Evolutionary conservation across 2,329 filamentous ascomycete species (phyloP).

Genomic region (Parastagonospora avenae): DNA sequence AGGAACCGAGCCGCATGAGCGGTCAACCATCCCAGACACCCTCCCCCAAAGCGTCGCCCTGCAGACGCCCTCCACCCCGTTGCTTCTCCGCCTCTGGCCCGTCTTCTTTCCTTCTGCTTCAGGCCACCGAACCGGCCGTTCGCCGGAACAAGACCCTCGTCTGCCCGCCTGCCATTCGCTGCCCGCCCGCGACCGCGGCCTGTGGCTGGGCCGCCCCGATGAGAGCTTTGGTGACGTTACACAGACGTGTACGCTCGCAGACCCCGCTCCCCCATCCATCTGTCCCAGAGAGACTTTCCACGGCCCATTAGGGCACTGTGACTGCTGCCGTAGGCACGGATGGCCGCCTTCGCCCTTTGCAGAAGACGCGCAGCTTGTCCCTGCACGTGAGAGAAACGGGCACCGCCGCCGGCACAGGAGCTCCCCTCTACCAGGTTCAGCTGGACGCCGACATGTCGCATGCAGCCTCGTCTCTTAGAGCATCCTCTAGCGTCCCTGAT

Average conservation of each 20-base stretch:
- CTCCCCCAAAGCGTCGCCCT: constrained; percentile 34
- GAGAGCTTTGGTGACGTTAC: background rate
- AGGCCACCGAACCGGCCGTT: constrained; percentile 18
- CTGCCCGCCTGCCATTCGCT: constrained; percentile 5
- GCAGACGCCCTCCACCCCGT: constrained; percentile 39
- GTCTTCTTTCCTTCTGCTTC: constrained; percentile 27
- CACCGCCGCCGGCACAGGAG: constrained; percentile 22
- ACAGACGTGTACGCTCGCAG: constrained; percentile 9
- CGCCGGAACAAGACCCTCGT: constrained; percentile 11
- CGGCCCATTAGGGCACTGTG: constrained; percentile 4
- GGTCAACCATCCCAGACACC: constrained; percentile 29
- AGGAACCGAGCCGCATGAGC: constrained; percentile 26
- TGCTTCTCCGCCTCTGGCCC: constrained; percentile 23
- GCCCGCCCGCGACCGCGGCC: background rate
- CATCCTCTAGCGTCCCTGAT: constrained; percentile 21
- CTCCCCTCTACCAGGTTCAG: constrained; percentile 35
- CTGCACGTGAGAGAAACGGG: constrained; percentile 30
- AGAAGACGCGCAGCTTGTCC: constrained; percentile 26
- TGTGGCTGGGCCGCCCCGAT: background rate
- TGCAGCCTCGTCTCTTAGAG: constrained; percentile 39
- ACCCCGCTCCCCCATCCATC: constrained; percentile 9
- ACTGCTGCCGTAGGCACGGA: constrained; percentile 5
- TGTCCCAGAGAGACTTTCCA: constrained; percentile 7
- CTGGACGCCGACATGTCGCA: constrained; percentile 30
- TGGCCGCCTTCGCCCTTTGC: constrained; percentile 18